Base-by-base conservation (phyloP, 805 yeast species). In the Yarrowia divulgata region DNA sequence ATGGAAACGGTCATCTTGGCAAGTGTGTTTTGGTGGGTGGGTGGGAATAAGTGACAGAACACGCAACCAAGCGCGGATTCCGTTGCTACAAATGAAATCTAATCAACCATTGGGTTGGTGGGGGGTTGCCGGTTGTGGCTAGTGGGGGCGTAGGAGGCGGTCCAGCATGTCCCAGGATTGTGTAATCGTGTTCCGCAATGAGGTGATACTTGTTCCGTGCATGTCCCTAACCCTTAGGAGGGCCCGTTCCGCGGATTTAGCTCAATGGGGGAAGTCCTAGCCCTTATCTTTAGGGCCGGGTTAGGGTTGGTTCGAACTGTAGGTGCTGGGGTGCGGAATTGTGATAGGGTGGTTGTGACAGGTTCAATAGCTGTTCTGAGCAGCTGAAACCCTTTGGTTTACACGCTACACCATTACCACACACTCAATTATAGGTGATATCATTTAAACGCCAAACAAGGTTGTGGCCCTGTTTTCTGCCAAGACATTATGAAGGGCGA, bases 91-190 rank as follows among this genome's bases (percentile, higher is more conserved):
- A 52, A 18, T 39, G 58, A 54, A 54, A 54, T 54, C 60, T 54
- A 54, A 54, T 54, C 60, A 54, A 54, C 45, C 23, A 54, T 54
- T 54, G 60, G 18, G 60, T 54, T 54, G 45, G 60, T 54, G 60
- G 60, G 60, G 45, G 58, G 45, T 34, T 19, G 8, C 34, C 60
- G 60, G 18, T 12, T 1, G 58, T 54, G 58, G 45, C 60, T 54
- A 54, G 60, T 54, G 60, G 45, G 60, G 54, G 54, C 54, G 19
- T 14, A 18, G 19, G 5, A 34, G 40, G 43, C 58, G 37, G 43
- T 43, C 58, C 18, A 4, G 6, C 5, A 54, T 54, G 37, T 32
- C 58, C 58, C n/a, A 4, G 6, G 5, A 54, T 54, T 54, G 60
- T 54, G 60, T 54, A 45, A 54, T 54, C 14, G 19, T 12, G 34